Evolutionary conservation across 2,329 filamentous ascomycete species (phyloP).

Genomic region (Aspergillus sp.): DNA sequence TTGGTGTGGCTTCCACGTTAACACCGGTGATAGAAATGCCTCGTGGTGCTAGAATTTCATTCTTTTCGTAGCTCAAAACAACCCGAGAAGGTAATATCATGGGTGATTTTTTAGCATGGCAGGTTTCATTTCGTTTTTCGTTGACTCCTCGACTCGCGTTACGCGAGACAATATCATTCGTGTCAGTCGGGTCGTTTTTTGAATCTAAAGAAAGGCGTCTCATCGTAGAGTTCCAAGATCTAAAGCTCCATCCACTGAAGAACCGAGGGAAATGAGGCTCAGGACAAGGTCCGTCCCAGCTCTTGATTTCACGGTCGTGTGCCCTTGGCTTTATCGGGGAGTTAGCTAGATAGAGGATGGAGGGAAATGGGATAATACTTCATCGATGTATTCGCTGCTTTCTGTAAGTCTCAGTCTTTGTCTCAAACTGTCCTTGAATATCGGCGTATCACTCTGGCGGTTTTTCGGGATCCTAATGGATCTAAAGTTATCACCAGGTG

Average conservation of each 20-base stretch:
- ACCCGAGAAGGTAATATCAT: too few relatives aligned
- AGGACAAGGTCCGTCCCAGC: too few relatives aligned
- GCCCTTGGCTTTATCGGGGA: too few relatives aligned
- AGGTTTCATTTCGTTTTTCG: too few relatives aligned
- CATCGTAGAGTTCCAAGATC: conserved; percentile 10
- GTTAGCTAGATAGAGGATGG: too few relatives aligned
- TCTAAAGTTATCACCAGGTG: conserved; percentile 15
- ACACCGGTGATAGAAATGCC: conserved; percentile 16
- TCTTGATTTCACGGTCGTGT: too few relatives aligned
- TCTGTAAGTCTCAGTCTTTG: neutral
- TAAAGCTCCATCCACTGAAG: conserved; percentile 18
- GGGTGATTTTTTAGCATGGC: too few relatives aligned
- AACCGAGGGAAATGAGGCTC: neutral
- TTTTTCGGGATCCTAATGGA: conserved; percentile 19
- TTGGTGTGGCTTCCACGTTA: conserved; percentile 11
- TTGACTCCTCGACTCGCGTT: too few relatives aligned
- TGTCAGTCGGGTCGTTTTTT: neutral
- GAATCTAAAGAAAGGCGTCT: conserved; percentile 3
- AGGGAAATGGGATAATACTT: too few relatives aligned
- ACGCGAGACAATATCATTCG: neutral
- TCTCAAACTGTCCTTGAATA: neutral
- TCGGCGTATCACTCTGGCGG: conserved; percentile 3
- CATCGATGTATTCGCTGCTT: too few relatives aligned
- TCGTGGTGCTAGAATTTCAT: neutral
- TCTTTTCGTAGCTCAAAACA: neutral